Conservation (phyloP, 1,284 basidiomycete species). For the Mrakiaceae sp. region DNA sequence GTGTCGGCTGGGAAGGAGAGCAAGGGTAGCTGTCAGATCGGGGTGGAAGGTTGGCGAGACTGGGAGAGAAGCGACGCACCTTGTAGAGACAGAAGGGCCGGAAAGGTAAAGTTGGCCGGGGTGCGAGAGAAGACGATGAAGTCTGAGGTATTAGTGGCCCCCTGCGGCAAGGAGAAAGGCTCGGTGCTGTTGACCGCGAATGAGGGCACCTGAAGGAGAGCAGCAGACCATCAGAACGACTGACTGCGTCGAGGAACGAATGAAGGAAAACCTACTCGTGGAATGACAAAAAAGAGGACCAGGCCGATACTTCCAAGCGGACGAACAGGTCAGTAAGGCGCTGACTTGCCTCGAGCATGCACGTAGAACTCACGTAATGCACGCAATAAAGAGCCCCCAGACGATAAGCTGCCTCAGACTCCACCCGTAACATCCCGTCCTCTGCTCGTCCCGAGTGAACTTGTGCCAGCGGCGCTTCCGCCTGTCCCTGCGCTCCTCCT, state of each 20-base stretch:
- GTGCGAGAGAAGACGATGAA: conserved; percentile 16
- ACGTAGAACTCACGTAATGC: conserved; percentile 2
- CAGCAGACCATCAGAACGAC: conserved; percentile 11
- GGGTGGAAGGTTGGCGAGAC: not conserved
- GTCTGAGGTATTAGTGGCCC: conserved; percentile 11
- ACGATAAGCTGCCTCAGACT: conserved; percentile 10
- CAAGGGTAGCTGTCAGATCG: too few relatives aligned
- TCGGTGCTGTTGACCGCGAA: conserved; percentile 5
- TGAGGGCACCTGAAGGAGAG: conserved; percentile 14
- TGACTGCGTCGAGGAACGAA: not conserved
- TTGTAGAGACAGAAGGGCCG: conserved; percentile 18
- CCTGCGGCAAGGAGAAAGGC: conserved; percentile 13
- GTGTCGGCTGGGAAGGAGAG: conserved; percentile 3
- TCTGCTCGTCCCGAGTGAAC: conserved; percentile 13
- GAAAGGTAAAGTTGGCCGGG: conserved; percentile 21
- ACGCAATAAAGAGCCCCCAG: conserved; percentile 1
- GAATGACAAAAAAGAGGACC: conserved; percentile 20
- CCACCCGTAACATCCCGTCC: conserved; percentile 5
- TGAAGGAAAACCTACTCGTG: conserved; percentile 15
- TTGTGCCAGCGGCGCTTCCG: conserved; percentile 7
- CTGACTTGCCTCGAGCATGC: not conserved
- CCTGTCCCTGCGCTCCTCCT: conserved; percentile 1
- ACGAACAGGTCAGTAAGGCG: not conserved
- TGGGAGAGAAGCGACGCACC: not conserved
- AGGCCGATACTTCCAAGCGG: conserved; percentile 15